These are phyloP conservation scores for Aspergillus pseudonomiae DNA, from an alignment of 2,329 filamentous ascomycete genomes.

Conservation along the genomic window DNA sequence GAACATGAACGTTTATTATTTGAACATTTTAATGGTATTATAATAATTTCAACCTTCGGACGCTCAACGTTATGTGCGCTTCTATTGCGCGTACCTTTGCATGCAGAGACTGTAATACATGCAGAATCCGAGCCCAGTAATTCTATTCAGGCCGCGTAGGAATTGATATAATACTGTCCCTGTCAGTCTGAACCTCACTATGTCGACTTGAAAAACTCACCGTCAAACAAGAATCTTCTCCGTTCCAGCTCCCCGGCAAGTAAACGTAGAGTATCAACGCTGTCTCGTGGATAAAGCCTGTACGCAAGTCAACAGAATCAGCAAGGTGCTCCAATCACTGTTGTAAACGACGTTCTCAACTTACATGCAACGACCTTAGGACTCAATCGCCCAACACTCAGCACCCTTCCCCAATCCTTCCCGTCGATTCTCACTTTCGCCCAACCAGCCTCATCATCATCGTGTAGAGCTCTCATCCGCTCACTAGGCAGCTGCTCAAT, in stretches of 20 bases:
- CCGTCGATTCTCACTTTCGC: slow-evolving; percentile 89
- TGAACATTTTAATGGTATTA: slow-evolving; percentile 20
- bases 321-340: not conserved
- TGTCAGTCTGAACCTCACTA: not conserved
- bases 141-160: slow-evolving; percentile 38
- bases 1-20: not conserved
- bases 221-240: slow-evolving; percentile 50
- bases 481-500: slow-evolving; percentile 82
- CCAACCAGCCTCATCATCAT: slow-evolving; percentile 79
- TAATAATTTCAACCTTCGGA: slow-evolving; percentile 5
- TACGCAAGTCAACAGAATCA: not conserved
- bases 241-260: slow-evolving; percentile 43
- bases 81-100: not conserved
- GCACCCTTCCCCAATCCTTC: slow-evolving; percentile 89
- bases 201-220: slow-evolving; percentile 31
- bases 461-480: slow-evolving; percentile 65
- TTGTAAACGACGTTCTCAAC: slow-evolving; percentile 24
- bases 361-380: slow-evolving; percentile 89
- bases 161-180: slow-evolving; percentile 50
- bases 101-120: slow-evolving; percentile 12
- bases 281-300: slow-evolving; percentile 50
- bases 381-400: slow-evolving; percentile 87
- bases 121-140: not conserved
- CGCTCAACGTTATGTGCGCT: not conserved
- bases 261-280: slow-evolving; percentile 52